Evolutionary conservation across 169 alveolate genomes (phyloP).

Genomic region (Babesia microti): DNA sequence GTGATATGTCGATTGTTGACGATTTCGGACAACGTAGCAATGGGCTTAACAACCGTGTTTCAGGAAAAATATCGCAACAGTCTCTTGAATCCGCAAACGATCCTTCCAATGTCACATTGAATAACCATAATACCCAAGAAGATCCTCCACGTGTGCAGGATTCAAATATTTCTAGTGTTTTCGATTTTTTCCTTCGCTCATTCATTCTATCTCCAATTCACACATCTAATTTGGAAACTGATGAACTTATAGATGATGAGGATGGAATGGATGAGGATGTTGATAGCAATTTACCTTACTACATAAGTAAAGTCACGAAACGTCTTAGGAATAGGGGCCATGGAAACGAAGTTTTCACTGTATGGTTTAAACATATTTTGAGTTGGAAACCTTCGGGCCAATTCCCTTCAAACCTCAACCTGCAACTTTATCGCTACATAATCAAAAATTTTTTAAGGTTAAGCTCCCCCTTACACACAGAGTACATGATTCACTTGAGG

Average conservation of each 20-base stretch:
- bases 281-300: constrained; percentile 27
- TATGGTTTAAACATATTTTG: constrained; percentile 51
- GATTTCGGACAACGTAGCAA: too few relatives aligned
- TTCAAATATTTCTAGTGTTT: constrained; percentile 58
- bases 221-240: constrained; percentile 7
- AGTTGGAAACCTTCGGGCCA: constrained; percentile 53
- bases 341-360: constrained; percentile 49
- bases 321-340: constrained; percentile 39
- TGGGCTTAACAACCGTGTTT: too few relatives aligned
- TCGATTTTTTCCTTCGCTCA: constrained; percentile 51
- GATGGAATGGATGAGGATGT: constrained; percentile 44
- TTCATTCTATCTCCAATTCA: constrained; percentile 20
- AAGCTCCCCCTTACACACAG: constrained; percentile 2
- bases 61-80: too few relatives aligned
- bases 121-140: constrained; percentile 23
- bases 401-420: constrained; percentile 41
- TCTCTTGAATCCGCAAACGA: too few relatives aligned
- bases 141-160: constrained; percentile 64
- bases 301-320: constrained; percentile 39
- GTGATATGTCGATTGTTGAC: too few relatives aligned
- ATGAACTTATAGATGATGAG: constrained; percentile 33
- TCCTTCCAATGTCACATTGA: too few relatives aligned
- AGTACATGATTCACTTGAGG: constrained; percentile 57
- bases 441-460: constrained; percentile 47
- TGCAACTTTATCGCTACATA: constrained; percentile 55